These are phyloP conservation scores for Cubamyces sp. DNA, from an alignment of 768 basidiomycete species.

Conservation along the genomic window DNA sequence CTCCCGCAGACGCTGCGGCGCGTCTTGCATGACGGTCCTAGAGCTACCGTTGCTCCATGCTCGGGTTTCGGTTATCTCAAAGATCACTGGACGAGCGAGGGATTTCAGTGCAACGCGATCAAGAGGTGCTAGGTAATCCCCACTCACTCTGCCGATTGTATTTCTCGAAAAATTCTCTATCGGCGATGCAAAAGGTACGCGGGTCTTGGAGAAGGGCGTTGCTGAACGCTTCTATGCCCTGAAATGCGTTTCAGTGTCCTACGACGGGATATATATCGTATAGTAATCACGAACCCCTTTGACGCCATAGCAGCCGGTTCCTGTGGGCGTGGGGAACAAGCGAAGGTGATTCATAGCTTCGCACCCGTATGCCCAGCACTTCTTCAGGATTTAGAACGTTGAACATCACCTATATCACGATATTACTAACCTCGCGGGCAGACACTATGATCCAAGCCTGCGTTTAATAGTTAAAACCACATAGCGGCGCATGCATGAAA, in stretches of 20 bases:
- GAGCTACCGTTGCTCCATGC: slow-evolving; percentile 30
- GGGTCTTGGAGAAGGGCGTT: slow-evolving; percentile 36
- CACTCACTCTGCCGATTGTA: slow-evolving; percentile 32
- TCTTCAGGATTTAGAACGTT: neutral
- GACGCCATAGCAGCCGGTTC: neutral
- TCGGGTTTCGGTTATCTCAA: slow-evolving; percentile 24
- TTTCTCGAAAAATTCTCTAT: slow-evolving; percentile 24
- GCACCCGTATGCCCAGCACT: neutral
- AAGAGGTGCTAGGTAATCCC: neutral
- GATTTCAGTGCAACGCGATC: no score
- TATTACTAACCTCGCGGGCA: neutral
- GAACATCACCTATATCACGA: neutral
- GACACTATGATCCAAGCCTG: slow-evolving; percentile 25
- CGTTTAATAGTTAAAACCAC: neutral
- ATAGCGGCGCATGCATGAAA: neutral
- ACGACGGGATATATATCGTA: neutral
- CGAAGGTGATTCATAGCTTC: neutral
- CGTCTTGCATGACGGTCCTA: slow-evolving; percentile 29
- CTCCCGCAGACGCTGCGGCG: slow-evolving; percentile 25
- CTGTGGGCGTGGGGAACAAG: neutral
- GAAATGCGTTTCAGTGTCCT: neutral
- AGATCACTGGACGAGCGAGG: slow-evolving; percentile 22
- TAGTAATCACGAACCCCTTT: neutral
- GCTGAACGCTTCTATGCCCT: slow-evolving; percentile 28
- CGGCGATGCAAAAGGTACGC: slow-evolving; percentile 32